A percentile compares a stretch with the other conserved stretches of the same genome.
These are phyloP conservation scores for Puccinia triticina DNA, from an alignment of 1,284 basidiomycete species.

Conservation along the genomic window DNA sequence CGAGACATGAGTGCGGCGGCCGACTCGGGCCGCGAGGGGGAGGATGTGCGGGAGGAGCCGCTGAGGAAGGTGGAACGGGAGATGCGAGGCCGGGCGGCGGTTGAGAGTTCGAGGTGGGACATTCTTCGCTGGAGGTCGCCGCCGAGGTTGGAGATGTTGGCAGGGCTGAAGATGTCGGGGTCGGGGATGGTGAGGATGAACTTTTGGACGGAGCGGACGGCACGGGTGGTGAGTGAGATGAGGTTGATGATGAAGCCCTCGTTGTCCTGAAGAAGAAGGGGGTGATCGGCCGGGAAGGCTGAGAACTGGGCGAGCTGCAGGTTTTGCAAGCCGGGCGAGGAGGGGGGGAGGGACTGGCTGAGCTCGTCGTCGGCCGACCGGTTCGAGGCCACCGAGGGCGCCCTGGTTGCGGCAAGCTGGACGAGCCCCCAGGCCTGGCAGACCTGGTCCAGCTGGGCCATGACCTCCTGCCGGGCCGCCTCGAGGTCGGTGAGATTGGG, in stretches of 20 bases:
- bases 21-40: slow-evolving; percentile 28
- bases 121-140: slow-evolving; percentile 60
- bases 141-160: slow-evolving; percentile 39
- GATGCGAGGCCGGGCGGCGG: slow-evolving; percentile 43
- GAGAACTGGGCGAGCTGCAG: background rate
- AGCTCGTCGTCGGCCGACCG: slow-evolving; percentile 13
- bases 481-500: slow-evolving; percentile 47
- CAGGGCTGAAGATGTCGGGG: slow-evolving; percentile 60
- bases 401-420: slow-evolving; percentile 36
- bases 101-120: slow-evolving; percentile 60
- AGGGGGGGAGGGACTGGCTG: background rate
- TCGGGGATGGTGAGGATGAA: slow-evolving; percentile 74
- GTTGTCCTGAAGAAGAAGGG: slow-evolving; percentile 6
- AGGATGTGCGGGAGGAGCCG: slow-evolving; percentile 43
- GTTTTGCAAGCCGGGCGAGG: slow-evolving; percentile 1
- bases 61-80: slow-evolving; percentile 6
- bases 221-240: slow-evolving; percentile 73
- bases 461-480: slow-evolving; percentile 39
- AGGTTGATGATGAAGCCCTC: slow-evolving; percentile 56
- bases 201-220: slow-evolving; percentile 76
- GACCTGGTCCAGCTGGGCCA: slow-evolving; percentile 44
- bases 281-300: background rate
- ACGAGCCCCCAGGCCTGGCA: slow-evolving; percentile 44
- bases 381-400: slow-evolving; percentile 30
- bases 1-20: background rate